These are phyloP conservation scores for Daldinia vernicosa DNA, from an alignment of 495 filamentous ascomycete species.

Conservation along the genomic window DNA sequence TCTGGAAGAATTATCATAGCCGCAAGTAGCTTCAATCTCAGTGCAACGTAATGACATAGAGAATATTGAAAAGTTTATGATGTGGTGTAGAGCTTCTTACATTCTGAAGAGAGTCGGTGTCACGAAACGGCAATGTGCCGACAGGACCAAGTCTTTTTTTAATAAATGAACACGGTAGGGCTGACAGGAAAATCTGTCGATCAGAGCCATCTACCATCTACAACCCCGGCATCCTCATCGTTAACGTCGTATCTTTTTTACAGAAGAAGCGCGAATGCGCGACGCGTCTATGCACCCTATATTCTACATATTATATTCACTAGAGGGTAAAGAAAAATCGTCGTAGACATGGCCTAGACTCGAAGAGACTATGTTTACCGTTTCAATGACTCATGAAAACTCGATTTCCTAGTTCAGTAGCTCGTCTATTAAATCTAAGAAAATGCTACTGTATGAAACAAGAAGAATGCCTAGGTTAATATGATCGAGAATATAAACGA, in stretches of 20 bases:
- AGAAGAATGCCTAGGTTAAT: slow-evolving; percentile 6
- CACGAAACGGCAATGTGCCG: neutral
- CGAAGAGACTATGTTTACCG: neutral
- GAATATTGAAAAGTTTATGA: slow-evolving; percentile 1
- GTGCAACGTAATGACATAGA: slow-evolving; percentile 31
- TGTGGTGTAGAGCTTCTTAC: slow-evolving; percentile 6
- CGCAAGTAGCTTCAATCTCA: slow-evolving; percentile 22
- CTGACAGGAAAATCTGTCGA: slow-evolving; percentile 20
- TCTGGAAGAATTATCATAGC: slow-evolving; percentile 34
- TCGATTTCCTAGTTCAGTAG: neutral
- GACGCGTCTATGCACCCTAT: slow-evolving; percentile 17
- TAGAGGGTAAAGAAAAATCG: neutral
- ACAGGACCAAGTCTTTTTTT: slow-evolving; percentile 5
- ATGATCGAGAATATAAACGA: slow-evolving; percentile 13
- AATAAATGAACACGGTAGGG: slow-evolving; percentile 27
- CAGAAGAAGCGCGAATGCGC: slow-evolving; percentile 15
- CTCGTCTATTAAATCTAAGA: slow-evolving; percentile 1
- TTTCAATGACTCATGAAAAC: neutral
- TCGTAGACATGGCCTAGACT: neutral
- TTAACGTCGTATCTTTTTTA: neutral
- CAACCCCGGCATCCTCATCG: neutral
- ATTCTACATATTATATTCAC: neutral
- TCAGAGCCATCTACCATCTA: neutral
- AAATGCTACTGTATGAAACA: slow-evolving; percentile 6
- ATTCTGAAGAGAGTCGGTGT: neutral